Conservation (phyloP, 2,329 filamentous ascomycete species). For the Xylaria sp. region DNA sequence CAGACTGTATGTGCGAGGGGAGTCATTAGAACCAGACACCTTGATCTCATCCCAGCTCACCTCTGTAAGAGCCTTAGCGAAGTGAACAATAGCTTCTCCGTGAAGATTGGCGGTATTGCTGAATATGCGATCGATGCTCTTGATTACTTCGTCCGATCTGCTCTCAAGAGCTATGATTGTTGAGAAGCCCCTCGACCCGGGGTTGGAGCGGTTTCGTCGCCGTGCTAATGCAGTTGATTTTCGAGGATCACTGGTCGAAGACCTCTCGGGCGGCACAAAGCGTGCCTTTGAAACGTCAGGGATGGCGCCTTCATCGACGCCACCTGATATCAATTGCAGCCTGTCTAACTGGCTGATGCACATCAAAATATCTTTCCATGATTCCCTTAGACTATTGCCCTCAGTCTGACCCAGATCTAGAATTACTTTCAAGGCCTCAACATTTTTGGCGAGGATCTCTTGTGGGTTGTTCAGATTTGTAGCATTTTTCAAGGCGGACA, state of each 20-base stretch:
- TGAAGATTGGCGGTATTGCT: slow-evolving; percentile 94
- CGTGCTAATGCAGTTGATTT: slow-evolving; percentile 73
- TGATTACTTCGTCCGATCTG: slow-evolving; percentile 91
- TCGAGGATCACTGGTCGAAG: slow-evolving; percentile 67
- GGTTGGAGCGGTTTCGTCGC: slow-evolving; percentile 63
- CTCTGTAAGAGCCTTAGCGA: slow-evolving; percentile 90
- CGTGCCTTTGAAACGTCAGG: slow-evolving; percentile 91
- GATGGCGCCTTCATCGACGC: slow-evolving; percentile 90
- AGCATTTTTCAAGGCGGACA: slow-evolving; percentile 90
- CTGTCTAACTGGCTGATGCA: slow-evolving; percentile 96
- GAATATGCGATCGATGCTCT: slow-evolving; percentile 94
- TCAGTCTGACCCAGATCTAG: slow-evolving; percentile 93
- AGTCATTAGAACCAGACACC: slow-evolving; percentile 94
- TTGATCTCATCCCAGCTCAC: slow-evolving; percentile 99
- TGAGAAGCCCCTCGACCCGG: slow-evolving; percentile 73
- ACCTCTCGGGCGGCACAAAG: slow-evolving; percentile 70
- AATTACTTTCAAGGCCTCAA: slow-evolving; percentile 91
- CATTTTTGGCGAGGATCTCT: slow-evolving; percentile 95
- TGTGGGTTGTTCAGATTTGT: slow-evolving; percentile 96
- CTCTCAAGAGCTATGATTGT: slow-evolving; percentile 90
- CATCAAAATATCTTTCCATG: slow-evolving; percentile 95
- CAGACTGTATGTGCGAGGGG: slow-evolving; percentile 93
- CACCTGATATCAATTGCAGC: slow-evolving; percentile 92
- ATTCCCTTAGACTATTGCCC: slow-evolving; percentile 87
- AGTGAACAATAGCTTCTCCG: slow-evolving; percentile 94